phyloP scores from a whole-genome alignment of 805 yeast species.

The Zygosaccharomyces kombuchaensis region DNA sequence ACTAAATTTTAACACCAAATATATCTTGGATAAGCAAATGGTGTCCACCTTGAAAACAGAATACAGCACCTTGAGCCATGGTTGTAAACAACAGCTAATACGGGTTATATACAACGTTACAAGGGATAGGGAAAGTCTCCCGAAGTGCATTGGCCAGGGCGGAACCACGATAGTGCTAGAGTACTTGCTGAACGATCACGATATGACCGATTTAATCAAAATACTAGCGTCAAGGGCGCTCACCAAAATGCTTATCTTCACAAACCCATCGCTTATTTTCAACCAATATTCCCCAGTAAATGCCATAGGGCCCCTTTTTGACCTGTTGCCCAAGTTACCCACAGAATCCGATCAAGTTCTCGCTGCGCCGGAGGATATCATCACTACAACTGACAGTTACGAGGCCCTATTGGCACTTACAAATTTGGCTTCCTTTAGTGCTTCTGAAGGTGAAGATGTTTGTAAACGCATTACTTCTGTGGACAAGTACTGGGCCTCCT shows the following conservation, averaged over 20 bases:
- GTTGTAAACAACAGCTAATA: conserved; percentile 33
- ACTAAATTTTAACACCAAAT: conserved; percentile 17
- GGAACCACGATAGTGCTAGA: conserved; percentile 39
- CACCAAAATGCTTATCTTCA: conserved; percentile 41
- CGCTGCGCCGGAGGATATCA: conserved; percentile 16
- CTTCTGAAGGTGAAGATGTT: conserved; percentile 38
- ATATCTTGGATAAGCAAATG: conserved; percentile 20
- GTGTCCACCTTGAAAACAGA: conserved; percentile 20
- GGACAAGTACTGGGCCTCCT: conserved; percentile 42
- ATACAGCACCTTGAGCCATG: conserved; percentile 15
- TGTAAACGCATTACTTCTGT: conserved; percentile 31
- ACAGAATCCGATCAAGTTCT: conserved; percentile 8
- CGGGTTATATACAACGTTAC: conserved; percentile 34
- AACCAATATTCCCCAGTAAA: conserved; percentile 40
- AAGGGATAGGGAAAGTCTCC: conserved; percentile 17
- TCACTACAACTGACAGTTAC: conserved; percentile 38
- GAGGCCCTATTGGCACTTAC: conserved; percentile 64
- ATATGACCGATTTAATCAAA: conserved; percentile 23
- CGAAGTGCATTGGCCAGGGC: conserved; percentile 45
- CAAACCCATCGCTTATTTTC: conserved; percentile 45
- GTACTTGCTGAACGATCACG: conserved; percentile 28
- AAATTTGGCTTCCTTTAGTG: conserved; percentile 51
- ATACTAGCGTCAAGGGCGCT: conserved; percentile 41
- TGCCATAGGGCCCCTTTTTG: conserved; percentile 44
- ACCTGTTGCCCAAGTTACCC: conserved; percentile 29